Evolutionary conservation across 768 basidiomycete species (phyloP).

Genomic region (Pulveroboletus sp.): DNA sequence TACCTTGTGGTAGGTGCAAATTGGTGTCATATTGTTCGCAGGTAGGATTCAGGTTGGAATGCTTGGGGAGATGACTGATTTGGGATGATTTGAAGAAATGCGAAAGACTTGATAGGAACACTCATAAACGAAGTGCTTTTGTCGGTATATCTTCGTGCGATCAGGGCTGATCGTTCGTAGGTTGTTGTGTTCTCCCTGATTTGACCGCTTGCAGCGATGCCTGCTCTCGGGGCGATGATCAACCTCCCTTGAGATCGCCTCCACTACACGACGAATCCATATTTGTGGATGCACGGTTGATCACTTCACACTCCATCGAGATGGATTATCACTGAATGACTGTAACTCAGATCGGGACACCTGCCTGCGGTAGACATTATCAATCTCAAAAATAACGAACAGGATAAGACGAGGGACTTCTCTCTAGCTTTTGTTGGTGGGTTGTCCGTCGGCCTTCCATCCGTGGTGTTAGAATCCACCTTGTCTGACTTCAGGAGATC

Average conservation of each 20-base stretch:
- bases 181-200: constrained; percentile 10
- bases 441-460: neutral
- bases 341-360: constrained; percentile 17
- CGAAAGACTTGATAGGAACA: constrained; percentile 34
- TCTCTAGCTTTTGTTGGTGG: constrained; percentile 23
- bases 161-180: constrained; percentile 4
- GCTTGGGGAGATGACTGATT: neutral
- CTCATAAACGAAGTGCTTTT: constrained; percentile 33
- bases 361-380: constrained; percentile 29
- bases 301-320: constrained; percentile 17
- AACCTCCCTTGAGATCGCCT: neutral
- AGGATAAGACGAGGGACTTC: constrained; percentile 16
- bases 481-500: constrained; percentile 36
- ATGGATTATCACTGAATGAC: neutral
- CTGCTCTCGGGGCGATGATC: constrained; percentile 4
- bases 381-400: constrained; percentile 24
- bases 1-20: constrained; percentile 28
- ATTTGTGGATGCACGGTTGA: constrained; percentile 16
- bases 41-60: constrained; percentile 6
- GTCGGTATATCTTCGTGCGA: neutral
- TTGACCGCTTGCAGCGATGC: neutral
- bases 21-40: constrained; percentile 44
- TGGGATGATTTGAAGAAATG: constrained; percentile 31
- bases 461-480: neutral
- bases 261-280: neutral